A percentile compares a stretch with the other conserved stretches of the same genome.
phyloP scores from a whole-genome alignment of 306 rosid genomes.

The Cicer judaicum region DNA sequence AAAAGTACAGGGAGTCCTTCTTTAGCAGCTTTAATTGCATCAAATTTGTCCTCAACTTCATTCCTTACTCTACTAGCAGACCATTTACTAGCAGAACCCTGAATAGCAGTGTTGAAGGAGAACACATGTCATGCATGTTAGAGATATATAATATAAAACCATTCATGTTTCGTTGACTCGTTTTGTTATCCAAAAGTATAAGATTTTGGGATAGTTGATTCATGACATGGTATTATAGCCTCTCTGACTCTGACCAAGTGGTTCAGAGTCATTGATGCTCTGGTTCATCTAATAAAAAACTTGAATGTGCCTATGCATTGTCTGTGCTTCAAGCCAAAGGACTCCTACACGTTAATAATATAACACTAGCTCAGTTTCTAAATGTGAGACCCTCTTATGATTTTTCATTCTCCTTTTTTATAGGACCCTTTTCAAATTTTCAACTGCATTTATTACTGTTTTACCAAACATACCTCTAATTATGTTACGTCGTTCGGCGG shows the following conservation, averaged over 20 bases:
- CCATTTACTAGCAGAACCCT: slow-evolving; percentile 87
- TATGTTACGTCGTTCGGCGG: too few species aligned
- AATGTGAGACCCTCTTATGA: too few species aligned
- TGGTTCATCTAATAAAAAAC: neutral
- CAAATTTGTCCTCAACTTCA: slow-evolving; percentile 66
- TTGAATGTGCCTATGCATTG: neutral
- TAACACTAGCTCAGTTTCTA: too few species aligned
- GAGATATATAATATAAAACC: slow-evolving; percentile 14
- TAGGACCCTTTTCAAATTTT: too few species aligned
- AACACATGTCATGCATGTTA: slow-evolving; percentile 27
- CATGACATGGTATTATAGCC: neutral
- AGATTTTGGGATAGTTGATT: neutral
- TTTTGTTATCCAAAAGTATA: neutral
- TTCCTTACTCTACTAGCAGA: slow-evolving; percentile 69
- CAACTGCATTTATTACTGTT: too few species aligned
- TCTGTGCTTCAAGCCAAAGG: neutral
- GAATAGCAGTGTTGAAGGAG: slow-evolving; percentile 32
- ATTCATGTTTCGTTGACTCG: neutral
- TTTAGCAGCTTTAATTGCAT: slow-evolving; percentile 65
- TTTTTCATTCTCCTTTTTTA: too few species aligned
- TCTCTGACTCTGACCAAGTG: neutral
- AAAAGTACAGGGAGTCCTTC: slow-evolving; percentile 70
- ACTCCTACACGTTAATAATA: neutral
- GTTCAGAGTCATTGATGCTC: neutral
- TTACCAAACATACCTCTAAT: too few species aligned